Percentiles rank a stretch among this genome's conserved stretches.
Conservation (phyloP, 208 protist genomes). For the Acanthamoeba polyphaga region DNA sequence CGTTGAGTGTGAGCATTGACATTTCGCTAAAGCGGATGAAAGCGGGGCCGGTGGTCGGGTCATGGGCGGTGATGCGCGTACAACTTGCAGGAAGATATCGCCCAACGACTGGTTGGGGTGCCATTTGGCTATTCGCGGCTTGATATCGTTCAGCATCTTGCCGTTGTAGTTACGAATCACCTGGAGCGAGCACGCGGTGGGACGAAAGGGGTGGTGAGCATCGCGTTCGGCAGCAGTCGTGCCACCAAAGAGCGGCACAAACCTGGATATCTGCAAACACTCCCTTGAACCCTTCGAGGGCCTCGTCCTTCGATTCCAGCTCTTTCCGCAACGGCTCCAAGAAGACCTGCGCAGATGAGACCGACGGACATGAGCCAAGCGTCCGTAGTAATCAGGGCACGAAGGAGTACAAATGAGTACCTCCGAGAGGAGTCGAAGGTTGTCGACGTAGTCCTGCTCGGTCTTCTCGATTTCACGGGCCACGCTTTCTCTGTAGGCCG, state of each 20-base stretch:
- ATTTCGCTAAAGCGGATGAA: not conserved
- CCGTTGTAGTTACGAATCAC: slow-evolving; percentile 68
- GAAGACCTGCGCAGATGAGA: not conserved
- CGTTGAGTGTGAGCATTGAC: not conserved
- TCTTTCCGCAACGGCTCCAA: slow-evolving; percentile 11
- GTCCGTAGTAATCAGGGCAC: not conserved
- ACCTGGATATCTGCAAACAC: slow-evolving; percentile 45
- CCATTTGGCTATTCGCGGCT: slow-evolving; percentile 45
- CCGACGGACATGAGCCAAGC: not conserved
- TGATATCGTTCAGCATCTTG: slow-evolving; percentile 36
- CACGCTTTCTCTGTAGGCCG: slow-evolving; percentile 20
- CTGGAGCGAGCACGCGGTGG: not conserved
- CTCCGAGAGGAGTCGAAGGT: not conserved
- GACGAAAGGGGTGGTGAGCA: not conserved
- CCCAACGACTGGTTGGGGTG: not conserved
- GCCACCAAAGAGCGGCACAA: not conserved
- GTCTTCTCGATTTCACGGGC: slow-evolving; percentile 57
- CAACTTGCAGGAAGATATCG: slow-evolving; percentile 62
- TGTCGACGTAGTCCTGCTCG: slow-evolving; percentile 54
- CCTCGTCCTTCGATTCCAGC: not conserved
- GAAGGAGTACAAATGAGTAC: not conserved
- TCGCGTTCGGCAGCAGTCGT: too few relatives aligned
- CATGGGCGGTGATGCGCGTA: not conserved
- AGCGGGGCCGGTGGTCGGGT: not conserved
- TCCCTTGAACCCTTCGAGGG: slow-evolving; percentile 35